Conservation (phyloP, 2,329 filamentous ascomycete genomes). For the Ascochyta fabae region DNA sequence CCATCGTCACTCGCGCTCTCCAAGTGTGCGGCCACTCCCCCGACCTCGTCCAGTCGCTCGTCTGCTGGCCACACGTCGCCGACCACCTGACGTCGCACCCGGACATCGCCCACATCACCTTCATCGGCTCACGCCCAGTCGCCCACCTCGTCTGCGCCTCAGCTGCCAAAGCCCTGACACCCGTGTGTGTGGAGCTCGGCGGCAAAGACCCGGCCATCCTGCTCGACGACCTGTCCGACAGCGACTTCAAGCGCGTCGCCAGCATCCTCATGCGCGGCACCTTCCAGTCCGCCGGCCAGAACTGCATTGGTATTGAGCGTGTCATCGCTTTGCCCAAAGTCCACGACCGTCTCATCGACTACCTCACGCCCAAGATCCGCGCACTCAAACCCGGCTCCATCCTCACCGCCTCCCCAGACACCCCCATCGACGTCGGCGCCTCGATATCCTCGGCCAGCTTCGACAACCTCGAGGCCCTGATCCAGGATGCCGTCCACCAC, state of each 20-base stretch:
- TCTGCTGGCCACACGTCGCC: slow-evolving; percentile 87
- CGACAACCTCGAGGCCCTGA: slow-evolving; percentile 74
- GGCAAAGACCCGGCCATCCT: slow-evolving; percentile 94
- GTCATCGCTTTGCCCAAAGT: slow-evolving; percentile 80
- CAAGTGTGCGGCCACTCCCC: slow-evolving; percentile 81
- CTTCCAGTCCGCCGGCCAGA: slow-evolving; percentile 95
- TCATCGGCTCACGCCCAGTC: slow-evolving; percentile 88
- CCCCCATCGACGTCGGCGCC: slow-evolving; percentile 79
- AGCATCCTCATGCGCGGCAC: slow-evolving; percentile 89
- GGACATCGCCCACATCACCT: slow-evolving; percentile 85
- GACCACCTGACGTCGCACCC: slow-evolving; percentile 84
- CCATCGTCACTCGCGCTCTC: slow-evolving; percentile 79
- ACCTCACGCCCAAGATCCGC: slow-evolving; percentile 75
- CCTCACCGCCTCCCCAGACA: slow-evolving; percentile 54
- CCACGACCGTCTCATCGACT: slow-evolving; percentile 74
- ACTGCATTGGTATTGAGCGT: slow-evolving; percentile 96
- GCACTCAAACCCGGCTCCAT: slow-evolving; percentile 77
- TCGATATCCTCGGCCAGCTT: slow-evolving; percentile 85
- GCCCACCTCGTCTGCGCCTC: slow-evolving; percentile 87
- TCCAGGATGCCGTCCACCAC: slow-evolving; percentile 75
- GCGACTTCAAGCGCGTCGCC: slow-evolving; percentile 71
- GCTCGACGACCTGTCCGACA: slow-evolving; percentile 76
- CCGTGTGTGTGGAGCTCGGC: slow-evolving; percentile 87
- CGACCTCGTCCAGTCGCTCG: slow-evolving; percentile 80
- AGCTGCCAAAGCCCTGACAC: slow-evolving; percentile 84